These are phyloP conservation scores for Ceratocystis papillata DNA, from an alignment of 2,329 filamentous ascomycete species.

Conservation along the genomic window DNA sequence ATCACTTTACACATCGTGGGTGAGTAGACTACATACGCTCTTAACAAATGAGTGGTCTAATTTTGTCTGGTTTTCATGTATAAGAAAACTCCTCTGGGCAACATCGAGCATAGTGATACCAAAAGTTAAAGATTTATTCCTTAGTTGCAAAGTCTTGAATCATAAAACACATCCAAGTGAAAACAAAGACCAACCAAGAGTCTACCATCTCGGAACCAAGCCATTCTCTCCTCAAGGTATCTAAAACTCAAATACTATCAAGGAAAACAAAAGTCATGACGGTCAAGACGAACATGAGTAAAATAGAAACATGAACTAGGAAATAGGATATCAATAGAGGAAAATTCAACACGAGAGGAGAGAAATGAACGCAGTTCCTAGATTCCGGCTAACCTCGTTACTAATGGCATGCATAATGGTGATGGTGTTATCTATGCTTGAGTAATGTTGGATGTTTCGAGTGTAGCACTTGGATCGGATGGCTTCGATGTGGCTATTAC, in stretches of 20 bases:
- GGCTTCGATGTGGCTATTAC: background rate
- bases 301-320: conserved; percentile 23
- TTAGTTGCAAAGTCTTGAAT: background rate
- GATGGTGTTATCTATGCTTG: background rate
- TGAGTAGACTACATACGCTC: background rate
- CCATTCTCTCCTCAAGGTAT: conserved; percentile 23
- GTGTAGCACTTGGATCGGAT: background rate
- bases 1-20: conserved; percentile 13
- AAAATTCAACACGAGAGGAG: conserved; percentile 1
- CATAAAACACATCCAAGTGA: background rate
- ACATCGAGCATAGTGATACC: background rate
- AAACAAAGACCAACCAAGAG: background rate
- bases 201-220: background rate
- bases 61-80: background rate
- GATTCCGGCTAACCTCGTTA: too few species aligned
- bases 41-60: background rate
- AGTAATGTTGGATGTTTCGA: background rate
- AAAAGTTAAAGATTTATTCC: background rate
- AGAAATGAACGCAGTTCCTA: background rate
- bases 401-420: too few species aligned
- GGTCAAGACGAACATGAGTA: conserved; percentile 25
- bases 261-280: conserved; percentile 16
- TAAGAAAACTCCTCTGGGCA: background rate
- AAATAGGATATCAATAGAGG: background rate
- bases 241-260: conserved; percentile 11